Percentiles rank a stretch among this genome's conserved stretches.
Evolutionary conservation across 495 filamentous ascomycete genomes (phyloP).

Genomic region (Annulohypoxylon moriforme): DNA sequence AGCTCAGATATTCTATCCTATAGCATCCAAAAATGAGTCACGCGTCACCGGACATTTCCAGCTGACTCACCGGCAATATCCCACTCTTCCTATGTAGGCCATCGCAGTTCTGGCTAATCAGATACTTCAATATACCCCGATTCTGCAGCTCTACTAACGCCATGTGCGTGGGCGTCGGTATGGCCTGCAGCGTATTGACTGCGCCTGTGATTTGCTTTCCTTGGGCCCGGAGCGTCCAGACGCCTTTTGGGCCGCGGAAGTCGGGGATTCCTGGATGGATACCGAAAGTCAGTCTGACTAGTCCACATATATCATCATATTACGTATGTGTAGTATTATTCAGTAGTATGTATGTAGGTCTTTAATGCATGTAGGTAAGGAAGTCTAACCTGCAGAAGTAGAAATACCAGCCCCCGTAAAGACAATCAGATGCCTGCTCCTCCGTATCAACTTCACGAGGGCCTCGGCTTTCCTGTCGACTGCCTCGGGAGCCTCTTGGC

Average conservation of each 20-base stretch:
- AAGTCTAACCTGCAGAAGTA: constrained; percentile 57
- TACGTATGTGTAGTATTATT: too few relatives aligned
- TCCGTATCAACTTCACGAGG: constrained; percentile 52
- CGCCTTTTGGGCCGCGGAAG: constrained; percentile 59
- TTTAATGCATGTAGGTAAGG: too few relatives aligned
- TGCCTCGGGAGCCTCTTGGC: constrained; percentile 45
- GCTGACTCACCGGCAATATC: constrained; percentile 51
- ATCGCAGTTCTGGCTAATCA: constrained; percentile 62
- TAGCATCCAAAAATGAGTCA: constrained; percentile 7
- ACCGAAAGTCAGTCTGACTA: constrained; percentile 19
- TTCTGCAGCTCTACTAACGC: constrained; percentile 60
- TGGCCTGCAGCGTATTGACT: constrained; percentile 54
- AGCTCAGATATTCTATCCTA: constrained; percentile 56
- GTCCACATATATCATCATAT: too few relatives aligned
- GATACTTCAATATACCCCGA: constrained; percentile 53
- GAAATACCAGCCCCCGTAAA: constrained; percentile 61
- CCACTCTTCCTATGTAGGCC: constrained; percentile 58
- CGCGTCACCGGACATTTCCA: background rate
- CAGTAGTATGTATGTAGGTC: too few relatives aligned
- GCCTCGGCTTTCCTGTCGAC: constrained; percentile 52
- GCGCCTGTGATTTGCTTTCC: constrained; percentile 45
- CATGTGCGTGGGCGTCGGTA: constrained; percentile 61
- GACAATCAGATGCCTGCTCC: constrained; percentile 60
- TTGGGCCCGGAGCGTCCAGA: constrained; percentile 58
- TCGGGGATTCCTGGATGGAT: constrained; percentile 55